Conservation (phyloP, 192 early-diverging fungal genomes). For the Linnemannia elongata region DNA sequence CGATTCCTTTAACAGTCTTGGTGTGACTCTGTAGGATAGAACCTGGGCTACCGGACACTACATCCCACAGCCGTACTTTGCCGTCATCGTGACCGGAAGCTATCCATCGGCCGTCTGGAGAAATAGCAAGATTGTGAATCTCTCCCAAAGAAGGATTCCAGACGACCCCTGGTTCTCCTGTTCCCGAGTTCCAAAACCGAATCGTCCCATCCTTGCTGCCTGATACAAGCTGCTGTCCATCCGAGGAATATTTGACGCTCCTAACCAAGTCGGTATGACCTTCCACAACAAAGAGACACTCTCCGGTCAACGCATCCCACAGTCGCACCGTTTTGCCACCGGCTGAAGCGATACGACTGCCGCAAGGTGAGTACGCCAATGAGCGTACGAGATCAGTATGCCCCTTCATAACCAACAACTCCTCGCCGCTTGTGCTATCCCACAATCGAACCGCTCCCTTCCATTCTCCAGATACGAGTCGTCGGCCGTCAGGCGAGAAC, state of each 20-base stretch:
- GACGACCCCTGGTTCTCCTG: not conserved
- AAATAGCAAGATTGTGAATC: not conserved
- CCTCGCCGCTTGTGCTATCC: not conserved
- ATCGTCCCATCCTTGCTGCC: not conserved
- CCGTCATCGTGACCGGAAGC: not conserved
- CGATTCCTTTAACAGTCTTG: not conserved
- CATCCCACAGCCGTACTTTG: not conserved
- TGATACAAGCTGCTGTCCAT: not conserved
- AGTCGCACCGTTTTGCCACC: not conserved
- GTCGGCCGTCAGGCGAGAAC: not conserved
- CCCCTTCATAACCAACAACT: not conserved
- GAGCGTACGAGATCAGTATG: accelerated
- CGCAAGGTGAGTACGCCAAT: not conserved
- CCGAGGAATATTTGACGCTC: not conserved
- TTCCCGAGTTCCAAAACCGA: not conserved
- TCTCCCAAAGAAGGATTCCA: not conserved
- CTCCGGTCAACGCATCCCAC: not conserved
- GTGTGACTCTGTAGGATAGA: not conserved
- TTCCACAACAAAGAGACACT: not conserved
- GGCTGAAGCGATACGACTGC: not conserved
- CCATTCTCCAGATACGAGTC: not conserved
- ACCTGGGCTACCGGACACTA: not conserved
- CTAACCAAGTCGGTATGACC: not conserved
- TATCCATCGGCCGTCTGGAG: not conserved
- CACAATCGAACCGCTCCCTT: not conserved